Percentiles rank a stretch among this genome's conserved stretches.
Conservation (phyloP, 1,284 basidiomycete species). For the Ganoderma leucocontextum region DNA sequence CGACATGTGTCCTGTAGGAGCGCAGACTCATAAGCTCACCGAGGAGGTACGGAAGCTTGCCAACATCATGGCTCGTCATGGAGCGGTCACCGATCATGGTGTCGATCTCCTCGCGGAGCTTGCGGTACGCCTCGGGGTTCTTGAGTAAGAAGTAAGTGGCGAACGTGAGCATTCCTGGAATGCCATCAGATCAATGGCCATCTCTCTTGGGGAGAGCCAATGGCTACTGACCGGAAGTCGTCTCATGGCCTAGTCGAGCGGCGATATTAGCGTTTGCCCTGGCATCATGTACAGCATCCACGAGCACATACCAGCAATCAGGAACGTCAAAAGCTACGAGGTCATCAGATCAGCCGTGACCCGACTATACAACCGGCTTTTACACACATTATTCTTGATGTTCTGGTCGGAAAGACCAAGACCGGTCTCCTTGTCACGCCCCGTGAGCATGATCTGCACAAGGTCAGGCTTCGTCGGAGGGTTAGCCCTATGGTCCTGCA, state of each 20-base stretch:
- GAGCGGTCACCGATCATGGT: constrained; percentile 48
- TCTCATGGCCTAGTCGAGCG: constrained; percentile 50
- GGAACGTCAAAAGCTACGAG: constrained; percentile 55
- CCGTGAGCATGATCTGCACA: constrained; percentile 53
- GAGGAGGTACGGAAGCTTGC: constrained; percentile 52
- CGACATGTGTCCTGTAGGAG: not conserved
- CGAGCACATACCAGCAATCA: constrained; percentile 51
- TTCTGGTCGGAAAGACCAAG: constrained; percentile 49
- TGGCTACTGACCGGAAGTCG: constrained; percentile 47
- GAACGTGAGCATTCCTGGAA: constrained; percentile 49
- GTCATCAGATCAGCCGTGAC: not conserved
- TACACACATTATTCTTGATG: constrained; percentile 53
- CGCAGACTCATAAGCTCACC: constrained; percentile 35
- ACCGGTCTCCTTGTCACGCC: constrained; percentile 54
- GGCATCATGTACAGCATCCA: not conserved
- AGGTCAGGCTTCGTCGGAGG: constrained; percentile 50
- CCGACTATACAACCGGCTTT: not conserved
- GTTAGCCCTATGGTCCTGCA: constrained; percentile 46
- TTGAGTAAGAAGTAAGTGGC: constrained; percentile 53
- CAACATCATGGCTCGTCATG: constrained; percentile 48
- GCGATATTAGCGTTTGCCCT: not conserved
- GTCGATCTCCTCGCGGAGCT: constrained; percentile 58
- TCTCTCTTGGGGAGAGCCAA: not conserved
- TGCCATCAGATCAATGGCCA: not conserved
- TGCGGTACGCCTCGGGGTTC: constrained; percentile 51